A percentile compares a stretch with the other conserved stretches of the same genome.
phyloP scores from a whole-genome alignment of 495 filamentous ascomycete genomes.

The Chaetomium fimeti region DNA sequence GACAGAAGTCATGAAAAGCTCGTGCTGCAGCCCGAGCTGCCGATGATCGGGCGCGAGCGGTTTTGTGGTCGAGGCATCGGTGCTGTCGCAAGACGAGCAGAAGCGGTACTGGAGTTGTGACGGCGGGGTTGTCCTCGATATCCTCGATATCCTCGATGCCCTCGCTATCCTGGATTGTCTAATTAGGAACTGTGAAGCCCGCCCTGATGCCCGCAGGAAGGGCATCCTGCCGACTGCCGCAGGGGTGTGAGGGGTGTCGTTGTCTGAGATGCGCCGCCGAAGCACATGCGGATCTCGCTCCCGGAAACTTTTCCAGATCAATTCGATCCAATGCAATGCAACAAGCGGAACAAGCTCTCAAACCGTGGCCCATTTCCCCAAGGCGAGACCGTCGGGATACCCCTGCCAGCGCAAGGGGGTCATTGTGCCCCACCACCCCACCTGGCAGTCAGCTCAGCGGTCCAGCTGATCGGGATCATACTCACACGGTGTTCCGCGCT shows the following conservation, averaged over 20 bases:
- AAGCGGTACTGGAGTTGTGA: slow-evolving; percentile 19
- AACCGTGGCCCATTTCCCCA: not conserved
- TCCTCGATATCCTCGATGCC: not conserved
- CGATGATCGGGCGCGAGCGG: slow-evolving; percentile 61
- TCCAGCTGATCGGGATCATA: slow-evolving; percentile 17
- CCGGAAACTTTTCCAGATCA: not conserved
- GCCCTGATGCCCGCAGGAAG: slow-evolving; percentile 26
- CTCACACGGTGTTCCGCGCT: slow-evolving; percentile 13
- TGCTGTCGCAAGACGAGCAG: slow-evolving; percentile 39
- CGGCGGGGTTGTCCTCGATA: not conserved
- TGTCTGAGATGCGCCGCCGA: not conserved
- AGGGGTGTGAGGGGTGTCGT: not conserved
- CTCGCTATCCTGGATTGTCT: slow-evolving; percentile 13
- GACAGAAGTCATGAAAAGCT: slow-evolving; percentile 72
- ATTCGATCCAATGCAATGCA: slow-evolving; percentile 2
- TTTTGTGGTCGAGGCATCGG: slow-evolving; percentile 29
- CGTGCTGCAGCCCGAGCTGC: slow-evolving; percentile 64
- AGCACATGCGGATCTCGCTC: not conserved
- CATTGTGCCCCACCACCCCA: not conserved
- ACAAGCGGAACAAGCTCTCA: slow-evolving; percentile 7
- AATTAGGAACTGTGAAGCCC: slow-evolving; percentile 20
- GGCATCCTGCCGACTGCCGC: slow-evolving; percentile 29
- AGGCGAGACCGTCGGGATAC: not conserved
- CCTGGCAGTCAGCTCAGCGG: not conserved
- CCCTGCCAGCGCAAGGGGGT: slow-evolving; percentile 24